These are phyloP conservation scores for Sabuloglossum arenarium DNA, from an alignment of 495 filamentous ascomycete species.

Conservation along the genomic window DNA sequence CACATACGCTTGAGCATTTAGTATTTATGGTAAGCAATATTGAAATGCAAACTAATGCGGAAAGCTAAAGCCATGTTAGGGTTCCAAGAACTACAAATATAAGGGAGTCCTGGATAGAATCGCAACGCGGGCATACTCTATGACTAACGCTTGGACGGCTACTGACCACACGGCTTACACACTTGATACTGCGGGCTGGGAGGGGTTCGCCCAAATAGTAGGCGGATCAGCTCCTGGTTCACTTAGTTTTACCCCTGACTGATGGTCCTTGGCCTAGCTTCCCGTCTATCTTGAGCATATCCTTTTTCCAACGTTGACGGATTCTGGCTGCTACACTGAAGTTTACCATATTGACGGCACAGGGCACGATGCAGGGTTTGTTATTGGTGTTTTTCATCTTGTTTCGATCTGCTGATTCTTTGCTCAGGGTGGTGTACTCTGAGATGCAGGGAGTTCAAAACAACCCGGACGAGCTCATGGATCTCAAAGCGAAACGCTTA, in stretches of 20 bases:
- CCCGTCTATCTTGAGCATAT: slow-evolving; percentile 94
- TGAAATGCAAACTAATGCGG: neutral
- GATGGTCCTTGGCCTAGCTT: slow-evolving; percentile 18
- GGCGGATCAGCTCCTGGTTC: neutral
- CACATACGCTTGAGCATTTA: slow-evolving; percentile 90
- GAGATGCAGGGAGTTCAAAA: slow-evolving; percentile 97
- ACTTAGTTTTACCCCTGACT: neutral
- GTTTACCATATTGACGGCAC: slow-evolving; percentile 87
- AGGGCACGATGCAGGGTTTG: slow-evolving; percentile 65
- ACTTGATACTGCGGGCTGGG: slow-evolving; percentile 86
- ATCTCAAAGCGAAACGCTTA: slow-evolving; percentile 49
- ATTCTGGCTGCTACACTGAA: slow-evolving; percentile 84
- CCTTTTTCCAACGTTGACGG: slow-evolving; percentile 74
- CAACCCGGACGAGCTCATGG: slow-evolving; percentile 60
- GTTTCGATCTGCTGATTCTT: neutral
- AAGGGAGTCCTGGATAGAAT: slow-evolving; percentile 90
- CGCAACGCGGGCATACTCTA: slow-evolving; percentile 77
- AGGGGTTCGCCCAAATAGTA: slow-evolving; percentile 73
- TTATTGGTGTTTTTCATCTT: neutral
- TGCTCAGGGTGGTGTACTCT: slow-evolving; percentile 67
- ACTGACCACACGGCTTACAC: slow-evolving; percentile 96
- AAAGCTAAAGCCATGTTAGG: slow-evolving; percentile 15
- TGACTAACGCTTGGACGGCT: slow-evolving; percentile 89
- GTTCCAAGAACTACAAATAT: slow-evolving; percentile 80
- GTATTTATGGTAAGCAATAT: slow-evolving; percentile 50